Percentiles rank a stretch among this genome's conserved stretches.
These are phyloP conservation scores for Cupressus sempervirens DNA, from an alignment of 75 land plant genomes.

Conservation along the genomic window DNA sequence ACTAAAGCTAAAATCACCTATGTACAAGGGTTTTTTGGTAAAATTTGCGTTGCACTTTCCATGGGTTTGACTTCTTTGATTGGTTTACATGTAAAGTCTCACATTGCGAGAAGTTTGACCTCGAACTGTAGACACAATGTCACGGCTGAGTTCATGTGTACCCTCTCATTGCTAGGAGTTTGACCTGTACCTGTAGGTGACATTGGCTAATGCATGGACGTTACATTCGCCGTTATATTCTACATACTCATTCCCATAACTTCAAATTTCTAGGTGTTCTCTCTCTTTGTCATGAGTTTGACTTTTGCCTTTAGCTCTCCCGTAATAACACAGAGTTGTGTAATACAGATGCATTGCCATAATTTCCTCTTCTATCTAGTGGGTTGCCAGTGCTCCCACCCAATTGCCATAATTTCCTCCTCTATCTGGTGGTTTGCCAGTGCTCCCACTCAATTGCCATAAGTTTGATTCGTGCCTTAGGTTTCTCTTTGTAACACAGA, in stretches of 20 bases:
- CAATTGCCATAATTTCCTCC: background rate
- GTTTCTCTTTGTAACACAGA: background rate
- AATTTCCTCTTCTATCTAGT: background rate
- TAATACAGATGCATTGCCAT: background rate
- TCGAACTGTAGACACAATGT: background rate
- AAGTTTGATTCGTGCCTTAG: background rate
- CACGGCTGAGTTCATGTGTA: background rate
- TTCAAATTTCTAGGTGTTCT: background rate
- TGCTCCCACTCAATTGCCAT: background rate
- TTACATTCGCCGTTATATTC: background rate
- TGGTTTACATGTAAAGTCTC: background rate
- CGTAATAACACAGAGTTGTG: background rate
- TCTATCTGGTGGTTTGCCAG: background rate
- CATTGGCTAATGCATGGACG: background rate
- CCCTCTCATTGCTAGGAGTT: background rate
- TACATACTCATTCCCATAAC: background rate
- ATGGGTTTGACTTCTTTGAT: background rate
- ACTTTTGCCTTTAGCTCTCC: background rate
- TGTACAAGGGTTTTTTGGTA: background rate
- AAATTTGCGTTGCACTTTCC: background rate
- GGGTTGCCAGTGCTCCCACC: background rate
- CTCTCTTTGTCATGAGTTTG: background rate
- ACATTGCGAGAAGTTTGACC: background rate
- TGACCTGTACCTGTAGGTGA: background rate
- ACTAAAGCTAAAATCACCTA: background rate